Base-by-base conservation (phyloP, 1,139 yeast species). In the Taphrina pruni region DNA sequence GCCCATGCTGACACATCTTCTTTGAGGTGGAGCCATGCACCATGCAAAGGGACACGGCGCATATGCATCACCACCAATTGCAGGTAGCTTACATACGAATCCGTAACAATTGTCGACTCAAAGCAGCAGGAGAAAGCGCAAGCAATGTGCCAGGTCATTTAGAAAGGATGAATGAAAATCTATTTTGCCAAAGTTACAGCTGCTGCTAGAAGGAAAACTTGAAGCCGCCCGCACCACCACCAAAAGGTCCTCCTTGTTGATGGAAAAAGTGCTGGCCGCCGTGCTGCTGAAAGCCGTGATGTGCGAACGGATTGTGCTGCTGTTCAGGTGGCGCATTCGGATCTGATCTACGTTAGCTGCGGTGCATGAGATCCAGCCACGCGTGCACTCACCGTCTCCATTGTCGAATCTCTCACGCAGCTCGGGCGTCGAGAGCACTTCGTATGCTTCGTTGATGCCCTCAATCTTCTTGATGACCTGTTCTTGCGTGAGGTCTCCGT, bases 401-500 rank as follows among this genome's bases (percentile, higher is more conserved):
- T 81, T 74, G 75, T 90, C 96, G 75, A 89, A 90, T 66, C 88
- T 82, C 70, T 81, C 85, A 70, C 88, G 84, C 71, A 85, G 80
- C 65, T 87, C 90, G 1, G 50, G 67, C 20, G 89, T 86, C 9
- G 93, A 85, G 61, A 94, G 81, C 2, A 89, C 87, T 76, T 93
- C 98, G 77, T 94, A 93, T 0, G 99, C 99, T 76, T 89, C 91
- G 78, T 94, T 94, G 73, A 94, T 90, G 66, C 88, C 93, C 70
- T 96, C 92, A 95, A 94, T 94, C 75, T 89, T 90, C 58, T 81
- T 81, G 77, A 91, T 96, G 52, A 89, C 88, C 72, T 89, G 85
- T 38, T 88, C 92, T n/a, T 86, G 83, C 1, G 86, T 79, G 73
- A 89, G 76, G 51, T 87, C 91, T 41, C 87, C 87, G 76, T 86